phyloP scores from a whole-genome alignment of 1,284 basidiomycete genomes.

The Nidula niveotomentosa region DNA sequence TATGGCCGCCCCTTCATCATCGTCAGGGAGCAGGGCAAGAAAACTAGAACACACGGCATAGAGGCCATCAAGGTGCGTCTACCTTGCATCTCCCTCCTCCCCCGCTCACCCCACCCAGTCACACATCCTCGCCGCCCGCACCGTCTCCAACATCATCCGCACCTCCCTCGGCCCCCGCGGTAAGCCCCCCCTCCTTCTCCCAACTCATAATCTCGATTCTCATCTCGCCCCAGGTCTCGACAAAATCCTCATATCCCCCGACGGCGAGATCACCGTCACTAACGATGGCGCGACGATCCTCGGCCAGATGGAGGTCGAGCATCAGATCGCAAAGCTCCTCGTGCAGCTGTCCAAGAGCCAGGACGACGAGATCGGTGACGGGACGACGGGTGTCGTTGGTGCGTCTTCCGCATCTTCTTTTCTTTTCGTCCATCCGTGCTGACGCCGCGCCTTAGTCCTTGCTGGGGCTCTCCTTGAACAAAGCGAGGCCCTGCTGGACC shows the following conservation, averaged over 20 bases:
- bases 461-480: constrained; percentile 95
- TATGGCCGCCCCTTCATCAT: constrained; percentile 98
- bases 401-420: constrained; percentile 31
- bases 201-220: constrained; percentile 8
- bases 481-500: constrained; percentile 88
- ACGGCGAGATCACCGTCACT: constrained; percentile 98
- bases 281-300: constrained; percentile 98
- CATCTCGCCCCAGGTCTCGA: constrained; percentile 71
- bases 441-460: constrained; percentile 66
- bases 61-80: constrained; percentile 91
- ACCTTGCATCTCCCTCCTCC: constrained; percentile 7
- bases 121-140: constrained; percentile 92
- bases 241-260: constrained; percentile 98
- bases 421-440: background rate
- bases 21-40: constrained; percentile 92
- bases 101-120: constrained; percentile 49
- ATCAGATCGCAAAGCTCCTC: constrained; percentile 97
- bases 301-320: constrained; percentile 97
- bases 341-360: constrained; percentile 97
- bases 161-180: constrained; percentile 95
- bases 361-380: constrained; percentile 99
- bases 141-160: constrained; percentile 93
- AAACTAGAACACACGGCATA: constrained; percentile 92
- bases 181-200: constrained; percentile 25
- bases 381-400: constrained; percentile 99